Percentiles rank a stretch among this genome's conserved stretches.
These are phyloP conservation scores for Alternaria sp. DNA, from an alignment of 2,329 filamentous ascomycete species.

Conservation along the genomic window DNA sequence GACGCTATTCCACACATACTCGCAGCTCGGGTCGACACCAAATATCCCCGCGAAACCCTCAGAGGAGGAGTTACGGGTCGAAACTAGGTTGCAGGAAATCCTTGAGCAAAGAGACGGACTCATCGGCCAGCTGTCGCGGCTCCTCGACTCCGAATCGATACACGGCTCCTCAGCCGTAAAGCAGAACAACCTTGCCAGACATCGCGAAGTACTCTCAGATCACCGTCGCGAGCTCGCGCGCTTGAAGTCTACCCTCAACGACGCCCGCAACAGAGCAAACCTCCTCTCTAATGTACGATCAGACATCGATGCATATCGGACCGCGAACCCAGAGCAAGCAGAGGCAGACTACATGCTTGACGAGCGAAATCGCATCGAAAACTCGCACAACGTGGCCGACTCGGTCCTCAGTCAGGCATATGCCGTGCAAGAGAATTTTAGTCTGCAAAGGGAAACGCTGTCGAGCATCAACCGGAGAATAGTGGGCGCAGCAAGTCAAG, in stretches of 20 bases:
- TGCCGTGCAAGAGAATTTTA: slow-evolving; percentile 92
- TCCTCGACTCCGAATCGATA: slow-evolving; percentile 90
- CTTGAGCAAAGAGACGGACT: slow-evolving; percentile 87
- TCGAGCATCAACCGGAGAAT: slow-evolving; percentile 90
- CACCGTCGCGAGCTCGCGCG: slow-evolving; percentile 84
- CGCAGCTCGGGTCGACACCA: slow-evolving; percentile 83
- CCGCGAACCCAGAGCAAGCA: slow-evolving; percentile 78
- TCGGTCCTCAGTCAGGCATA: slow-evolving; percentile 94
- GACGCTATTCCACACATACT: slow-evolving; percentile 81
- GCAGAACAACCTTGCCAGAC: slow-evolving; percentile 91
- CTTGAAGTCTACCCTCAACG: slow-evolving; percentile 74
- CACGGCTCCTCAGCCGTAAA: slow-evolving; percentile 92
- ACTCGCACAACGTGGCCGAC: slow-evolving; percentile 88
- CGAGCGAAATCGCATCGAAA: slow-evolving; percentile 84
- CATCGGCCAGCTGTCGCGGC: slow-evolving; percentile 81
- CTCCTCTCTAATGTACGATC: slow-evolving; percentile 88
- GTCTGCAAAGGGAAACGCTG: slow-evolving; percentile 84
- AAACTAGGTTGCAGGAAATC: slow-evolving; percentile 83
- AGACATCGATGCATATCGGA: slow-evolving; percentile 89
- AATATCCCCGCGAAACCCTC: slow-evolving; percentile 84
- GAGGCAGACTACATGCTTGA: slow-evolving; percentile 98
- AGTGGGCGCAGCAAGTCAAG: slow-evolving; percentile 84
- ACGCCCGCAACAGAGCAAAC: slow-evolving; percentile 86
- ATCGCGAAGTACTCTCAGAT: slow-evolving; percentile 87
- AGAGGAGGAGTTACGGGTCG: slow-evolving; percentile 81